Evolutionary conservation across 257 asterid species (phyloP).

Genomic region (Solanum lycopersicoides): DNA sequence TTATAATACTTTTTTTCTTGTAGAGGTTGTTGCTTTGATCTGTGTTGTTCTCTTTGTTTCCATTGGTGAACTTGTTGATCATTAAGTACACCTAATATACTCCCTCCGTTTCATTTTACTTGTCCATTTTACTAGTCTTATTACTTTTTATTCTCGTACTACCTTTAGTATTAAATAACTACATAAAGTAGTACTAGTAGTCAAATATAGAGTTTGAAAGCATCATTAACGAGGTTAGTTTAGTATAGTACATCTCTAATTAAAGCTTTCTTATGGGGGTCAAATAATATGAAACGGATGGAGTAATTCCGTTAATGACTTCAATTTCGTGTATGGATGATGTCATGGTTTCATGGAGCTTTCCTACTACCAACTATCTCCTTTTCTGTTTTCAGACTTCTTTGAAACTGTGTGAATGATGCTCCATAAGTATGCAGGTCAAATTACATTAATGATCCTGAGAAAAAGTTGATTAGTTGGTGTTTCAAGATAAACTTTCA

Average conservation of each 20-base stretch:
- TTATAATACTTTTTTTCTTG: not conserved
- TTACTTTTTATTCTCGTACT: not conserved
- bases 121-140: not conserved
- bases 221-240: not conserved
- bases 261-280: not conserved
- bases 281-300: not conserved
- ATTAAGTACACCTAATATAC: not conserved
- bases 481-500: not conserved
- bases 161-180: not conserved
- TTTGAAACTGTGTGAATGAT: not conserved
- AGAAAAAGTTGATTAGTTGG: not conserved
- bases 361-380: not conserved
- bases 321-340: not conserved
- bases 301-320: not conserved
- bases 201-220: not conserved
- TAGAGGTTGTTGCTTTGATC: not conserved
- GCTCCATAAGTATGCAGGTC: not conserved
- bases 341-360: not conserved
- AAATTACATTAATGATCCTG: not conserved
- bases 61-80: not conserved
- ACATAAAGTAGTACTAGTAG: not conserved
- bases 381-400: not conserved
- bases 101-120: not conserved
- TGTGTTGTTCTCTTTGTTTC: not conserved
- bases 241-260: not conserved